These are phyloP conservation scores for Saprolegnia diclina DNA, from an alignment of 352 stramenopile species.

Conservation along the genomic window DNA sequence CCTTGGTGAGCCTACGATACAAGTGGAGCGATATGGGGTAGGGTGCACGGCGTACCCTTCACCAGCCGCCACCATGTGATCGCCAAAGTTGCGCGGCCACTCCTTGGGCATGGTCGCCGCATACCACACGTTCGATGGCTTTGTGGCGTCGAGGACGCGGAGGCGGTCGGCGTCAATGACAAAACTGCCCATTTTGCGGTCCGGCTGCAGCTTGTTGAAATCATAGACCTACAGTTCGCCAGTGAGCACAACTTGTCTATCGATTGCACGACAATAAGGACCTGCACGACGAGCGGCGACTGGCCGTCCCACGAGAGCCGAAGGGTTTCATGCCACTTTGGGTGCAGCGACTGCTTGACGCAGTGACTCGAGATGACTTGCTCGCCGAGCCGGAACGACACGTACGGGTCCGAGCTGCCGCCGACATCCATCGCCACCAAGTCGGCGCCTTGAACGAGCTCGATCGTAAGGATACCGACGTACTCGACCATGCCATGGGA, in stretches of 20 bases:
- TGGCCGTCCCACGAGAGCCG: slow-evolving; percentile 74
- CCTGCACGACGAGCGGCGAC: slow-evolving; percentile 54
- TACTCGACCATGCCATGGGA: slow-evolving; percentile 77
- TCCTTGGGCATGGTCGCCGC: slow-evolving; percentile 53
- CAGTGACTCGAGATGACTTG: slow-evolving; percentile 62
- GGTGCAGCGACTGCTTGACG: slow-evolving; percentile 64
- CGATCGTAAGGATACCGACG: slow-evolving; percentile 66
- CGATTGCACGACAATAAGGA: too few species aligned
- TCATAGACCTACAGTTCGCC: slow-evolving; percentile 40
- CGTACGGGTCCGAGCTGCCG: slow-evolving; percentile 75
- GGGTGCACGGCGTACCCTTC: slow-evolving; percentile 48
- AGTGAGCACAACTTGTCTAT: too few species aligned
- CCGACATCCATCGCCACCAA: slow-evolving; percentile 70
- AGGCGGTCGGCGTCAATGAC: slow-evolving; percentile 42
- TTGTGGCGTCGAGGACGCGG: slow-evolving; percentile 30
- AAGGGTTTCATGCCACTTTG: slow-evolving; percentile 59
- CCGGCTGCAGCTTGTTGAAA: slow-evolving; percentile 58
- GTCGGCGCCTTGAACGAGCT: slow-evolving; percentile 54
- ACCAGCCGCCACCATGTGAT: slow-evolving; percentile 71
- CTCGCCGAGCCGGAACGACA: slow-evolving; percentile 63
- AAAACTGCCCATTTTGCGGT: slow-evolving; percentile 61
- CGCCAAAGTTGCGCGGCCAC: slow-evolving; percentile 71
- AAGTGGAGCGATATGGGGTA: too few species aligned
- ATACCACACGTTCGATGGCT: slow-evolving; percentile 45
- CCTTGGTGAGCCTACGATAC: slow-evolving; percentile 40